phyloP scores from a whole-genome alignment of 257 asterid genomes.

The Forsythia suspensa region DNA sequence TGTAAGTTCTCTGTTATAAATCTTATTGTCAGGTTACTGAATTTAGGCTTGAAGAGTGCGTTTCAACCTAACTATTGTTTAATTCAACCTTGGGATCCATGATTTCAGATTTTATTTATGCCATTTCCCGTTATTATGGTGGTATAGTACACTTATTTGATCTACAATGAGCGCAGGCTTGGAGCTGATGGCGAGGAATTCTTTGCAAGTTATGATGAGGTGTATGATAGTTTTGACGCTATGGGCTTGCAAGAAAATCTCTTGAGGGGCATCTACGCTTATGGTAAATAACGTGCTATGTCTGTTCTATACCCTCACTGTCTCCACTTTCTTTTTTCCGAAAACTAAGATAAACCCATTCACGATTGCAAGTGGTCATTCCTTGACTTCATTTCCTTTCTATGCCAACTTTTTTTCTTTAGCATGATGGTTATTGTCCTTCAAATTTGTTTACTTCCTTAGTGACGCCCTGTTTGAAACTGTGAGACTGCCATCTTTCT shows the following conservation, averaged over 20 bases:
- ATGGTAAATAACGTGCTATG: slow-evolving; percentile 28
- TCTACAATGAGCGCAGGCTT: slow-evolving; percentile 23
- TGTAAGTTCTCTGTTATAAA: slow-evolving; percentile 30
- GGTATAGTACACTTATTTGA: not conserved
- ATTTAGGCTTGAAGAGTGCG: not conserved
- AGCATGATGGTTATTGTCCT: not conserved
- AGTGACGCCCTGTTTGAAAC: not conserved
- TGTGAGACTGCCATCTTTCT: not conserved
- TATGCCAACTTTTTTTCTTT: not conserved
- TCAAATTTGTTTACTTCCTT: not conserved
- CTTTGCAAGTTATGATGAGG: slow-evolving; percentile 49
- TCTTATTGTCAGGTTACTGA: not conserved
- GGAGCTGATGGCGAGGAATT: slow-evolving; percentile 39
- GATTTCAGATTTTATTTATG: not conserved
- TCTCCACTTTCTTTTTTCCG: not conserved
- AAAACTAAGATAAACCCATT: not conserved
- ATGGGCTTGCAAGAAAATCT: slow-evolving; percentile 56
- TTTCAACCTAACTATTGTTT: not conserved
- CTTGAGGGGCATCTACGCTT: slow-evolving; percentile 53
- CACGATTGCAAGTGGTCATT: not conserved
- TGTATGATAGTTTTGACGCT: slow-evolving; percentile 44
- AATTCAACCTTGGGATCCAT: not conserved
- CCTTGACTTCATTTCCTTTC: not conserved
- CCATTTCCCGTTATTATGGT: not conserved
- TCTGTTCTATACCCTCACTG: not conserved